These are phyloP conservation scores for Rhodomyrtus tomentosa DNA, from an alignment of 345 rosid species.

Conservation along the genomic window DNA sequence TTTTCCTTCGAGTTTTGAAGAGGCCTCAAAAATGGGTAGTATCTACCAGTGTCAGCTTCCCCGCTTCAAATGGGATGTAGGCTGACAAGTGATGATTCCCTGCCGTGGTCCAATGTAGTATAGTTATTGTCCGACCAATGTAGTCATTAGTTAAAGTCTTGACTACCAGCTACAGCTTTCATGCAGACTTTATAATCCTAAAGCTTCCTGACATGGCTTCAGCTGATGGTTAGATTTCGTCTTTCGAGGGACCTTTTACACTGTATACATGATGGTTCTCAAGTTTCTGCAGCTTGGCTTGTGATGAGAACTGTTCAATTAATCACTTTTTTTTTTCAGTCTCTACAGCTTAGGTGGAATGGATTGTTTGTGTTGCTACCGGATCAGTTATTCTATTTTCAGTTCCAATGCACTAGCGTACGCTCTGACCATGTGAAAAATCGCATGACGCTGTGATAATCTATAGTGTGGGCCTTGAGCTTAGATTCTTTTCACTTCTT, in stretches of 20 bases:
- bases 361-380: not conserved
- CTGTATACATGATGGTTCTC: not conserved
- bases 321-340: not conserved
- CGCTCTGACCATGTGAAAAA: not conserved
- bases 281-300: not conserved
- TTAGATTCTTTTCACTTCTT: not conserved
- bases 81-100: slow-evolving; percentile 3
- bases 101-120: not conserved
- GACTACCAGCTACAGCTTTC: not conserved
- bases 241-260: not conserved
- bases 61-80: slow-evolving; percentile 28
- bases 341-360: not conserved
- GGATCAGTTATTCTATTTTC: not conserved
- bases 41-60: slow-evolving; percentile 3
- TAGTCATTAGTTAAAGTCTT: not conserved
- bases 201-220: not conserved
- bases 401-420: not conserved
- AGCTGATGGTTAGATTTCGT: not conserved
- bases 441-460: not conserved
- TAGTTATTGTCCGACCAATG: not conserved
- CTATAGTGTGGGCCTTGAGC: not conserved
- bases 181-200: not conserved
- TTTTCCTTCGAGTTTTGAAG: not conserved
- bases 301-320: not conserved
- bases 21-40: not conserved